These are phyloP conservation scores for Populus hybrid DNA, from an alignment of 441 rosid species.

Conservation along the genomic window DNA sequence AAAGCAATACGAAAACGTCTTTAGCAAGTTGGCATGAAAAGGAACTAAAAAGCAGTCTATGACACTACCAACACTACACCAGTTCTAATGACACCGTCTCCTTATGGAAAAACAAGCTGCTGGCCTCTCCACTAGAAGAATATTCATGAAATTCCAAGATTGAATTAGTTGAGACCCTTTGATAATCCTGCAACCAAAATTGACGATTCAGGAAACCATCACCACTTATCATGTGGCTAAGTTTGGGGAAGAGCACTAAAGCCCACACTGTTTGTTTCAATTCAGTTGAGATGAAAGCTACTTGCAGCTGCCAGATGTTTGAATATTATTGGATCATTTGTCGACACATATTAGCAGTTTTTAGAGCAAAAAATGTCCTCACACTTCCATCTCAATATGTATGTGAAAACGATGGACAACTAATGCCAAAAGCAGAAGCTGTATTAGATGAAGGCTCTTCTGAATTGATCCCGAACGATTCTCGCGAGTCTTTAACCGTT, in stretches of 20 bases:
- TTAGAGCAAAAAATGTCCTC: slow-evolving; percentile 70
- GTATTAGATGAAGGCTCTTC: slow-evolving; percentile 33
- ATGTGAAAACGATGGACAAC: slow-evolving; percentile 75
- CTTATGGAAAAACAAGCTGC: slow-evolving; percentile 88
- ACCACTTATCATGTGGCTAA: slow-evolving; percentile 56
- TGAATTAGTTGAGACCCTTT: slow-evolving; percentile 74
- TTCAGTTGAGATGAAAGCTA: slow-evolving; percentile 62
- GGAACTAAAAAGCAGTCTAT: slow-evolving; percentile 68
- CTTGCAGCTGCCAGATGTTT: slow-evolving; percentile 80
- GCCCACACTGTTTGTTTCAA: slow-evolving; percentile 57
- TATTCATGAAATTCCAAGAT: slow-evolving; percentile 66
- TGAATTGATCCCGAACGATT: slow-evolving; percentile 31
- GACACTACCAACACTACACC: slow-evolving; percentile 56
- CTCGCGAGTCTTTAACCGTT: slow-evolving; percentile 37
- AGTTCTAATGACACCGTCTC: slow-evolving; percentile 58
- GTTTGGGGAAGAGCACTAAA: slow-evolving; percentile 55
- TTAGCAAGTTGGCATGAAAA: slow-evolving; percentile 53
- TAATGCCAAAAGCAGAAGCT: slow-evolving; percentile 52
- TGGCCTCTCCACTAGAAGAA: slow-evolving; percentile 52
- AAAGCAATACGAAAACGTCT: slow-evolving; percentile 67
- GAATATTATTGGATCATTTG: slow-evolving; percentile 70
- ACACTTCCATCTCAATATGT: slow-evolving; percentile 65
- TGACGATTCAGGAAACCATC: slow-evolving; percentile 46
- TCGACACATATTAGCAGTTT: slow-evolving; percentile 69
- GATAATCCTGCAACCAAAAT: slow-evolving; percentile 55